phyloP scores from a whole-genome alignment of 148 eudicot genomes.

The Diospyros lotus region DNA sequence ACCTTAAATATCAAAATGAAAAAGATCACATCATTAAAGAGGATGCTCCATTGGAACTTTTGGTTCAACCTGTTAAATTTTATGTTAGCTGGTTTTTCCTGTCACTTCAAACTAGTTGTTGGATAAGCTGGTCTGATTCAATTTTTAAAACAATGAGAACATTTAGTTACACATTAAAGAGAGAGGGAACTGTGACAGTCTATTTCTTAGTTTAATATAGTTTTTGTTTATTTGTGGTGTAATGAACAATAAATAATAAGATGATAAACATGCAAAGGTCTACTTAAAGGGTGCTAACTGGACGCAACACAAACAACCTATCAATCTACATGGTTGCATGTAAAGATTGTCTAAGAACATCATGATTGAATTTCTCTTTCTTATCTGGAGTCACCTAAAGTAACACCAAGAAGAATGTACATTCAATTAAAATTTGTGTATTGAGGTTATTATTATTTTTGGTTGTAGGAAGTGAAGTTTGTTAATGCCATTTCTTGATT shows the following conservation, averaged over 20 bases:
- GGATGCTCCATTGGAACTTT: too few relatives aligned
- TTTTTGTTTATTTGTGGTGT: not conserved
- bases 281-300: too few relatives aligned
- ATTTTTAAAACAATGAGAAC: too few relatives aligned
- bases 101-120: too few relatives aligned
- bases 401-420: not conserved
- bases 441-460: not conserved
- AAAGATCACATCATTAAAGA: too few relatives aligned
- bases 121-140: too few relatives aligned
- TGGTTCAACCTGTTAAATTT: too few relatives aligned
- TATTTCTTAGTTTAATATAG: not conserved
- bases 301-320: too few relatives aligned
- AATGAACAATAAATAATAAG: not conserved
- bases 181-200: not conserved
- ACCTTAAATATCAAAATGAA: too few relatives aligned
- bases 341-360: not conserved
- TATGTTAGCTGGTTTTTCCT: too few relatives aligned
- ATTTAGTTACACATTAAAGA: not conserved
- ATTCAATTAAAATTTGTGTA: not conserved
- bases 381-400: not conserved
- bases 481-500: not conserved
- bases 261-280: too few relatives aligned
- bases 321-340: too few relatives aligned
- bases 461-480: not conserved
- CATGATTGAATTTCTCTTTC: not conserved